Evolutionary conservation across 805 yeast genomes (phyloP).

Genomic region (Torulaspora maleeae): DNA sequence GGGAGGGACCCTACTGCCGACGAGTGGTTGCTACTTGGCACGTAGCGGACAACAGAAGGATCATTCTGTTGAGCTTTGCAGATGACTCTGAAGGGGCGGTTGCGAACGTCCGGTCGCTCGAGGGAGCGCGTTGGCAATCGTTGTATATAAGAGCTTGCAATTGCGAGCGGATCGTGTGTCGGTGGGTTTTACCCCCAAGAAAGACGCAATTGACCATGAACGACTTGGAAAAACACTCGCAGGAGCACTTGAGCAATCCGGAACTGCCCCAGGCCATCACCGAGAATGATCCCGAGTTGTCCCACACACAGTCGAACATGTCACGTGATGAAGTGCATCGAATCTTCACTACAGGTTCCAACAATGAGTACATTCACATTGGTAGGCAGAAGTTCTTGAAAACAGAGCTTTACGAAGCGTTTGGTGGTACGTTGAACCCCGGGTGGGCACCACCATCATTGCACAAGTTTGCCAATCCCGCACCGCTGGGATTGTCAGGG

Average conservation of each 20-base stretch:
- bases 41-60: neutral
- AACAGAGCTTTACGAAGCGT: constrained; percentile 55
- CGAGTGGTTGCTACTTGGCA: neutral
- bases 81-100: too few species aligned
- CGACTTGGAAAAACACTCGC: constrained; percentile 7
- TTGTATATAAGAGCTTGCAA: neutral
- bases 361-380: constrained; percentile 59
- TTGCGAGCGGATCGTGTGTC: neutral
- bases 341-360: constrained; percentile 38
- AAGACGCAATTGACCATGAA: neutral
- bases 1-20: neutral
- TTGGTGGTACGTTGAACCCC: constrained; percentile 78
- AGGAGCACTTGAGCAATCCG: constrained; percentile 6
- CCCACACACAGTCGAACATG: neutral
- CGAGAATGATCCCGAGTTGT: constrained; percentile 1
- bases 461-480: constrained; percentile 57
- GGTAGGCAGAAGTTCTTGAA: constrained; percentile 64
- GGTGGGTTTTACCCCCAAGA: neutral
- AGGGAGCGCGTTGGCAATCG: neutral
- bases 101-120: neutral
- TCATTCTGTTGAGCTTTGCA: too few species aligned
- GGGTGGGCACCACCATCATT: constrained; percentile 52
- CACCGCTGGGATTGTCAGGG: constrained; percentile 55
- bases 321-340: constrained; percentile 37
- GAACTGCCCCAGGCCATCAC: constrained; percentile 6